Conservation (phyloP, 1,139 yeast genomes). For the Saccharomyces uvarum region DNA sequence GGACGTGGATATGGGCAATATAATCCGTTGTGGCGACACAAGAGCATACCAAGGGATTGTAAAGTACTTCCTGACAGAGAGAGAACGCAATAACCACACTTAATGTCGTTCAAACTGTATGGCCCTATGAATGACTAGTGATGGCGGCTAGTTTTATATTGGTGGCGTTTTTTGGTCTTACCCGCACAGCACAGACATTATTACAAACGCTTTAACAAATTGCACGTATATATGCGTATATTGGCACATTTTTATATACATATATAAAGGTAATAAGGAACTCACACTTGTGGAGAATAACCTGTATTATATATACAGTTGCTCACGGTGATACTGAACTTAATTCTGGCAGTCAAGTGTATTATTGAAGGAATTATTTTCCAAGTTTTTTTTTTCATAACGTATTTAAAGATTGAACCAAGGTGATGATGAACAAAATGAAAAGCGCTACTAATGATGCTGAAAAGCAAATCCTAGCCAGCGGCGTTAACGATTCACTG, state of each 20-base stretch:
- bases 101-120: neutral
- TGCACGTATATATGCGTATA: neutral
- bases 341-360: neutral
- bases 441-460: neutral
- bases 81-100: neutral
- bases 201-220: neutral
- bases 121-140: neutral
- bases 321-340: neutral
- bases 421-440: neutral
- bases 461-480: neutral
- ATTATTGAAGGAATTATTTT: neutral
- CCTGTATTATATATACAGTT: neutral
- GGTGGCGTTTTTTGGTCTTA: neutral
- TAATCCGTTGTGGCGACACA: conserved; percentile 51
- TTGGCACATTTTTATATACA: neutral
- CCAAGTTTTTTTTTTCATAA: neutral
- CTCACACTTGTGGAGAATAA: neutral
- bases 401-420: neutral
- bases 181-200: neutral
- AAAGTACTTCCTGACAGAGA: conserved; percentile 43
- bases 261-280: neutral
- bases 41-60: conserved; percentile 55
- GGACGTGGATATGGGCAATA: conserved; percentile 78
- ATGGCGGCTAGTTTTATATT: neutral
- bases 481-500: neutral